Evolutionary conservation across 2,329 filamentous ascomycete genomes (phyloP), one percentile per base, ranked within the genome.

Genomic region (Metarhizium brunneum): DNA sequence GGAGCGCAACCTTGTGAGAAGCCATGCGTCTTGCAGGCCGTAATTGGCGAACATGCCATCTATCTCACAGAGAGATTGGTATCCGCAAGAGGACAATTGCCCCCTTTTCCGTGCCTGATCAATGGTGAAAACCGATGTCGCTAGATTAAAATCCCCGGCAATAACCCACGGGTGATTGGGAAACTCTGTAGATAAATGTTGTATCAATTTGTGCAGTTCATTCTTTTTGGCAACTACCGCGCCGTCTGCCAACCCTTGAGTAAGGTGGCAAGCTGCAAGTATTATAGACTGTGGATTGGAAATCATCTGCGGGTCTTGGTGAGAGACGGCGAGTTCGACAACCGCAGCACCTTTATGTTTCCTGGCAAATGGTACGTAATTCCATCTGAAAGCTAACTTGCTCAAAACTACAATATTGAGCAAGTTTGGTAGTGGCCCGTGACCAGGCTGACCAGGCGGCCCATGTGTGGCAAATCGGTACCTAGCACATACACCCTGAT

Each of bases 181-280:
- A 25, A 25, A 25, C 25, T 25, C 25, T 25, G 25, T 25, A 0
- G 66, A 64, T 16, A 87, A 60, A 62, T 83, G 68, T 7, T 65
- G 65, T 2, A 79, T 62, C 1, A 87, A 63, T 20, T 67, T 72
- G 49, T 77, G 73, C 14, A 86, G 64, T 60, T 87, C 83, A 0
- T 70, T 67, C 59, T 76, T 79, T 65, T 85, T 87, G 1, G 76
- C 71, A 2, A 73, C 71, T 4, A 87, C 74, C 2, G 82, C 76
- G 5, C 76, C 76, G 54, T 87, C 79, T 1, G 78, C 81, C 5
- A 87, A 68, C 7, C 83, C 84, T 55, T 79, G 78, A 2, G 79
- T 84, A 2, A 88, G 72, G 63, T 88, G 85, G 7, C 85, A 75
- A 8, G 78, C 78, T 6, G 79, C 78, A 11, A 88, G 63, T 2